phyloP scores from a whole-genome alignment of 2,329 filamentous ascomycete species.

The Pochonia chlamydosporia region DNA sequence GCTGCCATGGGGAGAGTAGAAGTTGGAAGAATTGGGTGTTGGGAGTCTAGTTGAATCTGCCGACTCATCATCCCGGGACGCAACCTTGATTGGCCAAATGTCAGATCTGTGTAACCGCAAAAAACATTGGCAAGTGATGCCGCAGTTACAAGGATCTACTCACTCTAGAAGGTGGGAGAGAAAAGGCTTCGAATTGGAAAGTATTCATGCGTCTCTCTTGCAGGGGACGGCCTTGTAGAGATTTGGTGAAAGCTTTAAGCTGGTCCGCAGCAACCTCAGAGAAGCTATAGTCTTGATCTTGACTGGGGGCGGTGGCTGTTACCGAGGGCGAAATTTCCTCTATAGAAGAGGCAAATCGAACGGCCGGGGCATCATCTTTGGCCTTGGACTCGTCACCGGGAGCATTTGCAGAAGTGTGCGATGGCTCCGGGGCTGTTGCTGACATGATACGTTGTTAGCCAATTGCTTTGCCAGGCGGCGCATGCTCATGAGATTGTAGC shows the following conservation, averaged over 20 bases:
- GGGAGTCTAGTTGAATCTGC: conserved; percentile 57
- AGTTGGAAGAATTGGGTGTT: conserved; percentile 59
- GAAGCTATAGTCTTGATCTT: conserved; percentile 22
- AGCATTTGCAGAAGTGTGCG: conserved; percentile 1
- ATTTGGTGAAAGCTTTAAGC: conserved; percentile 64
- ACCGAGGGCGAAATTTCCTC: conserved; percentile 56
- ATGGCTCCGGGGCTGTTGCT: conserved; percentile 1
- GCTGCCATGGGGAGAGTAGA: conserved; percentile 61
- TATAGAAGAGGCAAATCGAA: conserved; percentile 66
- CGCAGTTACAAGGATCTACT: no score
- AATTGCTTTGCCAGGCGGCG: neutral
- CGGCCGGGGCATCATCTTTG: conserved; percentile 36
- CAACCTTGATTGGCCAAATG: conserved; percentile 35
- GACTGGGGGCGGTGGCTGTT: conserved; percentile 31
- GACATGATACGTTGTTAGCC: neutral
- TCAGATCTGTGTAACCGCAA: conserved; percentile 2
- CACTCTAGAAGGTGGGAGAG: conserved; percentile 78
- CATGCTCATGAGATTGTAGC: neutral
- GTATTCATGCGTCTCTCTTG: conserved; percentile 81
- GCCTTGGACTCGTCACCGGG: conserved; percentile 13
- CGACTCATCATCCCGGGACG: conserved; percentile 55
- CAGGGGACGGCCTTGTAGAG: conserved; percentile 66
- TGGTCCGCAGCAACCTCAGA: conserved; percentile 52
- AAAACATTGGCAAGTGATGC: conserved; percentile 8
- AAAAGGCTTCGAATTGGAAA: conserved; percentile 86